Percentiles rank a stretch among this genome's conserved stretches.
Conservation (phyloP, 495 filamentous ascomycete genomes). For the Aspergillus cavernicola region DNA sequence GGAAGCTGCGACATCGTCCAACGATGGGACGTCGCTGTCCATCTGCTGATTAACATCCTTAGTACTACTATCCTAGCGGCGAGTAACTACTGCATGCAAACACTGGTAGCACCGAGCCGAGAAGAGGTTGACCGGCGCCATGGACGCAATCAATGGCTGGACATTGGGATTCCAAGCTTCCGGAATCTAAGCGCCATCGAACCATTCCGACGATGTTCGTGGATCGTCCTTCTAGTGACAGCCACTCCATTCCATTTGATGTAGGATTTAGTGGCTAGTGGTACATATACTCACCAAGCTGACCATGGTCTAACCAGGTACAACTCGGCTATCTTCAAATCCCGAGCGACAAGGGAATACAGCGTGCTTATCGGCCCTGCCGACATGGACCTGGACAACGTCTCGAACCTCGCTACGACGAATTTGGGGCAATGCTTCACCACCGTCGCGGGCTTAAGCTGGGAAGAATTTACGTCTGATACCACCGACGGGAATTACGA, state of each 20-base stretch:
- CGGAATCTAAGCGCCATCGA: background rate
- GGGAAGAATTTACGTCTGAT: too few species aligned
- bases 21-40: background rate
- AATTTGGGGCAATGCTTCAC: too few species aligned
- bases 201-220: background rate
- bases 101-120: constrained; percentile 26
- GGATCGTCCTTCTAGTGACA: background rate
- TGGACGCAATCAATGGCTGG: constrained; percentile 17
- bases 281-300: background rate
- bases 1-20: background rate
- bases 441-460: too few species aligned
- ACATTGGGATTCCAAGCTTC: constrained; percentile 15
- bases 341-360: background rate
- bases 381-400: background rate
- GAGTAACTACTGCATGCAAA: constrained; percentile 40
- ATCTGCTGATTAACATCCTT: constrained; percentile 27
- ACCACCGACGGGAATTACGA: too few species aligned
- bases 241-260: background rate
- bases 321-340: background rate
- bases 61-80: constrained; percentile 30
- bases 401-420: too few species aligned
- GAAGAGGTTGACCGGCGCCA: constrained; percentile 22
- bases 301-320: background rate
- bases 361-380: background rate
- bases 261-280: background rate